Evolutionary conservation across 2,329 filamentous ascomycete species (phyloP).

Genomic region (Cladosporium sp.): DNA sequence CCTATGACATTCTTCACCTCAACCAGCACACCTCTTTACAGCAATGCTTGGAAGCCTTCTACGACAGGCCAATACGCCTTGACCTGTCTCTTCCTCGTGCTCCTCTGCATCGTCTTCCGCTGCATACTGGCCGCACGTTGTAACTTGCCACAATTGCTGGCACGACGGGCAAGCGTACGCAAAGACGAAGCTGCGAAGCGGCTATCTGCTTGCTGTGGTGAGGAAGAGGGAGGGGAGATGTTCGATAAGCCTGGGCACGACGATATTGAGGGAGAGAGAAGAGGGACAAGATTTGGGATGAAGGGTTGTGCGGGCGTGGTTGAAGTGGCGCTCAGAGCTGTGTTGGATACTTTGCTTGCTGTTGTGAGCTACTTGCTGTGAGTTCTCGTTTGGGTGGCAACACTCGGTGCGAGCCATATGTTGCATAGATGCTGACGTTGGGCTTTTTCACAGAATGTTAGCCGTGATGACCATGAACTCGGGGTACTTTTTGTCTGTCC

Average conservation of each 20-base stretch:
- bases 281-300: conserved; percentile 44
- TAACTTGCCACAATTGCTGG: conserved; percentile 18
- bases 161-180: neutral
- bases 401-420: neutral
- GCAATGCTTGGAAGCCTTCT: conserved; percentile 66
- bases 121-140: conserved; percentile 32
- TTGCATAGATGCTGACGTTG: conserved; percentile 13
- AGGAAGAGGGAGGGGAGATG: neutral
- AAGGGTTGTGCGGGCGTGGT: conserved; percentile 71
- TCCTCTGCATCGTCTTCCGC: conserved; percentile 66
- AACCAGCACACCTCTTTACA: conserved; percentile 60
- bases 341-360: conserved; percentile 63
- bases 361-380: conserved; percentile 80
- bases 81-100: conserved; percentile 83
- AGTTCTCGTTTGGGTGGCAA: no score
- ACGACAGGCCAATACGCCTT: conserved; percentile 70
- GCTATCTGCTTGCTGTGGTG: neutral
- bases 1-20: conserved; percentile 60
- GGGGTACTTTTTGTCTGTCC: conserved; percentile 73
- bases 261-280: neutral
- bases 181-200: neutral
- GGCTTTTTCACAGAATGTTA: conserved; percentile 62
- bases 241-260: neutral
- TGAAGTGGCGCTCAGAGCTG: conserved; percentile 66
- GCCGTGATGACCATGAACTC: conserved; percentile 86